These are phyloP conservation scores for Dioscorea alata DNA, from an alignment of 106 monocot genomes.

Conservation along the genomic window DNA sequence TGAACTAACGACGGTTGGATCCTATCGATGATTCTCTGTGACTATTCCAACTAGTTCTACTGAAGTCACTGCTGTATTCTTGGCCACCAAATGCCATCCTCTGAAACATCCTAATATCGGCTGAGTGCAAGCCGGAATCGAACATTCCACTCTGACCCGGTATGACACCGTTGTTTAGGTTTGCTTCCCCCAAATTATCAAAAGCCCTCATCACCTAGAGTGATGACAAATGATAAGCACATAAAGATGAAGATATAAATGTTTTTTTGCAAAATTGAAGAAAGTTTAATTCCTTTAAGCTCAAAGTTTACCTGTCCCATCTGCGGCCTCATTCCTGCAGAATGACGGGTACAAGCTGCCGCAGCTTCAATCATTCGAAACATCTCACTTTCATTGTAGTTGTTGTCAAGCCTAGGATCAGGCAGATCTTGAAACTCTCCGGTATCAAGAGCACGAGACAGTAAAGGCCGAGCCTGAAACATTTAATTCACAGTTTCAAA, in stretches of 20 bases:
- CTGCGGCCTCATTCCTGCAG: conserved; percentile 77
- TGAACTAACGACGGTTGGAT: background rate
- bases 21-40: conserved; percentile 3
- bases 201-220: conserved; percentile 61
- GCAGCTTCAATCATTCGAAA: conserved; percentile 91
- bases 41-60: conserved; percentile 19
- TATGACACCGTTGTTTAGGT: conserved; percentile 53
- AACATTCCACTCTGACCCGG: conserved; percentile 57
- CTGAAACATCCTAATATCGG: conserved; percentile 57
- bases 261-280: background rate
- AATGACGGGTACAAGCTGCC: conserved; percentile 83
- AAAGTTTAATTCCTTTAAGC: background rate
- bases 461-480: conserved; percentile 76
- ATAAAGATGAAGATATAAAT: background rate
- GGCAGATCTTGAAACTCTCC: conserved; percentile 55
- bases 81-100: conserved; percentile 61
- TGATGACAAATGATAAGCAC: background rate
- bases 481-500: background rate
- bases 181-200: conserved; percentile 46
- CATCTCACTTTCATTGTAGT: conserved; percentile 73
- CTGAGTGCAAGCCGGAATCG: conserved; percentile 30
- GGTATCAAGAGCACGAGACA: conserved; percentile 54
- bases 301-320: conserved; percentile 69
- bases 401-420: conserved; percentile 62
- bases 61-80: conserved; percentile 40